Base-by-base conservation (phyloP, 2,329 filamentous ascomycete species). In the Pestalotiopsis sp. region DNA sequence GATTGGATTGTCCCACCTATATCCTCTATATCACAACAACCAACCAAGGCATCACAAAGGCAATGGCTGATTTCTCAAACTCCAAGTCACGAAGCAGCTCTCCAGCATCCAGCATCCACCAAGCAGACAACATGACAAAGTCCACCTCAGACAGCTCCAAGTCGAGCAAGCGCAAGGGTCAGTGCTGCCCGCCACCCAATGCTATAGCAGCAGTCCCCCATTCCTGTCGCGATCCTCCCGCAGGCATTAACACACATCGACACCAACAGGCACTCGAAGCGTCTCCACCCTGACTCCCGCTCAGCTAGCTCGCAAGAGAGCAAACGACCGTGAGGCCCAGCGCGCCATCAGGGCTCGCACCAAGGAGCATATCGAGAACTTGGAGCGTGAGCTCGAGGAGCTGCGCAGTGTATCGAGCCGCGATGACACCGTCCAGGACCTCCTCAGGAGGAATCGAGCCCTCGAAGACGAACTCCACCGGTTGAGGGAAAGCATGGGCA, bases 291-390 rank as follows among this genome's bases (percentile, higher is more conserved):
- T 97, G 76, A 97, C 93, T 11, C 92, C 94, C 5, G 92, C 94
- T 70, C 94, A 97, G 80, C 87, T 97, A 68, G 93, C 92, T 38
- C 92, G 94, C 79, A 98, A 97, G 83, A 87, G 94, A 71, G 93
- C 93, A 75, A 97, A 97, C 82, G 94, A 97, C 78, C 89, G 94
- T 70, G 93, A 97, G 80, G 94, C 94, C 56, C 94, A 97, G 81
- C 88, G 94, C 63, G 93, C 92, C 56, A 97, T 97, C 71, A 86
- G 94, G 63, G 92, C 94, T 78, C 88, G 94, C 73, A 97, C 94
- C 52, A 95, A 94, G 82, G 89, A 92, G 75, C 92, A 94, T 78
- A 97, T 97, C 74, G 93, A 96, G 76, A 84, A 84, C 24, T 83
- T 97, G 64, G 92, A 97, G 81, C 84, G 84, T 70, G 89, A 92